A percentile compares a stretch with the other conserved stretches of the same genome.
phyloP scores from a whole-genome alignment of 441 rosid species.

The Sinapis alba region DNA sequence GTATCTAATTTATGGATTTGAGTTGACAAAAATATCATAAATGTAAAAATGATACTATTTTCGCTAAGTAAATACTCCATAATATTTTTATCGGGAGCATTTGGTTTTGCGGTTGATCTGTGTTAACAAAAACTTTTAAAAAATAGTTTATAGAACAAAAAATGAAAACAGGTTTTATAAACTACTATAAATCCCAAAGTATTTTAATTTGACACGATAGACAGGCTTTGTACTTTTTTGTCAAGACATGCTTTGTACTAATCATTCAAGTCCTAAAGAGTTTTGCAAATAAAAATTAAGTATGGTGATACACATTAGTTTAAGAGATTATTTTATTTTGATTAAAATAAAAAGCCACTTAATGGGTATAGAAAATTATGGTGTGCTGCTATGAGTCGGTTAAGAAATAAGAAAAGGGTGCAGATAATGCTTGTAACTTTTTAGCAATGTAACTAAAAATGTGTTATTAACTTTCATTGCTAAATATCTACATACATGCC shows the following conservation, averaged over 20 bases:
- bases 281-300: neutral
- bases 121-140: neutral
- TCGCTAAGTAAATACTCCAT: neutral
- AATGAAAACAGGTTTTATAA: neutral
- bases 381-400: constrained; percentile 19
- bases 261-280: constrained; percentile 12
- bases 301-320: neutral
- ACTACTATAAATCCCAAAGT: neutral
- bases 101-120: neutral
- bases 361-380: constrained; percentile 6
- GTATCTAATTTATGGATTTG: neutral
- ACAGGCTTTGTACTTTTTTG: constrained; percentile 18
- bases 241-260: constrained; percentile 23
- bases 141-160: neutral
- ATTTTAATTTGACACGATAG: neutral
- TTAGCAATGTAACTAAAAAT: neutral
- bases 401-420: constrained; percentile 16
- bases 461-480: neutral
- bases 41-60: neutral
- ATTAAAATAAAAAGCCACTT: neutral
- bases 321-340: neutral
- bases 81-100: neutral
- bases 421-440: constrained; percentile 21
- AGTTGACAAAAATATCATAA: neutral
- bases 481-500: neutral